These are phyloP conservation scores for Juglanconis oblonga DNA, from an alignment of 2,329 filamentous ascomycete genomes.

Conservation along the genomic window DNA sequence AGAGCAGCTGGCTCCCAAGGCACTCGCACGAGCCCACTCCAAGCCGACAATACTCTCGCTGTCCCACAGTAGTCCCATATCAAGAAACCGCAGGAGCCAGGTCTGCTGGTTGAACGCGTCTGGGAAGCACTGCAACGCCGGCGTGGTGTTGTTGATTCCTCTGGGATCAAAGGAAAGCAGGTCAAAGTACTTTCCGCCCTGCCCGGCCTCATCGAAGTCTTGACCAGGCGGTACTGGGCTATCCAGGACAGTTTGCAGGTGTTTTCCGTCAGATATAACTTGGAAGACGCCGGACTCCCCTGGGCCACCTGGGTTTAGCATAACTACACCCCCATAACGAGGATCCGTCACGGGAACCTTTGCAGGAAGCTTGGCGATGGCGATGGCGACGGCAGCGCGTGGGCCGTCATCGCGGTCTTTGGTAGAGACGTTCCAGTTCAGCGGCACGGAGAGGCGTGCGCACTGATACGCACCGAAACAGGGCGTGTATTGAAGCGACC, in stretches of 20 bases:
- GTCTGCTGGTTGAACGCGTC: constrained; percentile 16
- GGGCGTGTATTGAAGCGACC: constrained; percentile 23
- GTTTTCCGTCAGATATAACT: constrained; percentile 23
- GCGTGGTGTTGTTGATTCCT: constrained; percentile 34
- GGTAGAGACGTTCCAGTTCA: constrained; percentile 33
- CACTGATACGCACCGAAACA: constrained; percentile 38
- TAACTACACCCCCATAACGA: constrained; percentile 33
- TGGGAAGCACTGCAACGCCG: constrained; percentile 31
- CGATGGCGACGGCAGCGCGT: constrained; percentile 34
- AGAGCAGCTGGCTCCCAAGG: constrained; percentile 24
- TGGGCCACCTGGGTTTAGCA: constrained; percentile 39
- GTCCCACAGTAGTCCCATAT: constrained; percentile 5
- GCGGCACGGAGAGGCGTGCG: constrained; percentile 38
- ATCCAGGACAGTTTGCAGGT: constrained; percentile 29
- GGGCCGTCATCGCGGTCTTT: constrained; percentile 21
- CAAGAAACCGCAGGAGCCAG: constrained; percentile 3
- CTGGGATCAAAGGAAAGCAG: constrained; percentile 40
- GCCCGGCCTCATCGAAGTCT: constrained; percentile 2
- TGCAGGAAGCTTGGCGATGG: constrained; percentile 37
- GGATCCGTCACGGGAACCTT: constrained; percentile 32
- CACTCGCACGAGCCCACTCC: constrained; percentile 23
- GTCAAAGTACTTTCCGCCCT: constrained; percentile 29
- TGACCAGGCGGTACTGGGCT: not conserved
- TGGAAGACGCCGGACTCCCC: constrained; percentile 33
- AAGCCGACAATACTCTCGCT: constrained; percentile 20